These are phyloP conservation scores for Chalciporus chontae DNA, from an alignment of 768 basidiomycete genomes.

Conservation along the genomic window DNA sequence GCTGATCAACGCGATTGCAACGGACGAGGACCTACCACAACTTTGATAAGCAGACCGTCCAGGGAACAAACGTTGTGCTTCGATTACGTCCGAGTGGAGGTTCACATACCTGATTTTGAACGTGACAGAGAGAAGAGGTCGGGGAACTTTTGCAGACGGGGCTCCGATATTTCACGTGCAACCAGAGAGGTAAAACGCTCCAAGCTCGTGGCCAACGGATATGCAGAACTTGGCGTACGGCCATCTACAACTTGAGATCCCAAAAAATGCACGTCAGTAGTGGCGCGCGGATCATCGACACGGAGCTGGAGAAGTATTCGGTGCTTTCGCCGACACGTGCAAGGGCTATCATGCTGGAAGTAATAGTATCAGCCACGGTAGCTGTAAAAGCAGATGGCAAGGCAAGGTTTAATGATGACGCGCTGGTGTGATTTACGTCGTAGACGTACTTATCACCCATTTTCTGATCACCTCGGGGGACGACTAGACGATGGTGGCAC, in stretches of 20 bases:
- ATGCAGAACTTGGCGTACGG: not conserved
- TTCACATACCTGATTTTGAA: not conserved
- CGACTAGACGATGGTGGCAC: too few species aligned
- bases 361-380: not conserved
- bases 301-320: conserved; percentile 14
- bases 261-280: not conserved
- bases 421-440: not conserved
- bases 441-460: not conserved
- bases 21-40: not conserved
- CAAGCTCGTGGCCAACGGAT: not conserved
- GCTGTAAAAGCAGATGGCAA: not conserved
- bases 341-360: not conserved
- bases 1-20: not conserved
- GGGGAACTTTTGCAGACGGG: not conserved
- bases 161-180: not conserved
- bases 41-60: conserved; percentile 3
- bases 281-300: conserved; percentile 14
- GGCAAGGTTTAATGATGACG: conserved; percentile 12
- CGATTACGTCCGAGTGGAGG: conserved; percentile 12
- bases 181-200: not conserved
- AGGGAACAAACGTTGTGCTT: conserved; percentile 6
- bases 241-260: too few species aligned
- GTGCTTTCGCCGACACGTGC: conserved; percentile 14
- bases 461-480: not conserved
- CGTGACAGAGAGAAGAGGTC: not conserved